Percentiles rank a stretch among this genome's conserved stretches.
Conservation (phyloP, 2,329 filamentous ascomycete genomes). For the Exophiala calicioides region DNA sequence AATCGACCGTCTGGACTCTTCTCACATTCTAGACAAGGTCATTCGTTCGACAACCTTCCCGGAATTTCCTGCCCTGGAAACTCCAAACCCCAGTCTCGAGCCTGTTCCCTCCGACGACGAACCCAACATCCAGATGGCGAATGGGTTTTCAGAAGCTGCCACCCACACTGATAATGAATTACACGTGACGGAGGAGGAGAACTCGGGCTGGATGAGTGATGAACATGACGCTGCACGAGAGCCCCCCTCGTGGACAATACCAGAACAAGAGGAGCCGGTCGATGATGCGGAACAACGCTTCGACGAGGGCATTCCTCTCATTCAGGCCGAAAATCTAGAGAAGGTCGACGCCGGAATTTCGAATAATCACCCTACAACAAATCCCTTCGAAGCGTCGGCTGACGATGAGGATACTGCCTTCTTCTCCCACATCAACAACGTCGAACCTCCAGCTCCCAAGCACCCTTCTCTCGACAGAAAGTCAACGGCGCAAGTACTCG, state of each 20-base stretch:
- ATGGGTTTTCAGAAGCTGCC: constrained; percentile 1
- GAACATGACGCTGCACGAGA: constrained; percentile 9
- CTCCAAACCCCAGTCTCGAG: not conserved
- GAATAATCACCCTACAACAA: not conserved
- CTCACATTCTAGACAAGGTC: constrained; percentile 25
- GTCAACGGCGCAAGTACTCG: constrained; percentile 67
- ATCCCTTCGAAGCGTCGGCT: constrained; percentile 9
- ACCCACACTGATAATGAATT: constrained; percentile 1
- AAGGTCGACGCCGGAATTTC: not conserved
- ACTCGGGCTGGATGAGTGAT: constrained; percentile 12
- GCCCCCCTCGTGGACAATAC: constrained; percentile 16
- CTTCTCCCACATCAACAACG: constrained; percentile 17
- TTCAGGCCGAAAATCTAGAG: constrained; percentile 11
- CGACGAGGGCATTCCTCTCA: constrained; percentile 31
- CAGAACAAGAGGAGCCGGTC: constrained; percentile 8
- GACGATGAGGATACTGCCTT: constrained; percentile 23
- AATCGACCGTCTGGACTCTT: constrained; percentile 26
- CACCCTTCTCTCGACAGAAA: constrained; percentile 59
- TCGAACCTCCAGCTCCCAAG: constrained; percentile 1
- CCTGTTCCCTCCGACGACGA: not conserved
- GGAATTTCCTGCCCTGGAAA: constrained; percentile 5
- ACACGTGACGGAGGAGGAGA: constrained; percentile 3
- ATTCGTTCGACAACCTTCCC: constrained; percentile 31
- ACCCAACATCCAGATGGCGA: constrained; percentile 1
- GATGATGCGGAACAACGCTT: constrained; percentile 23